Evolutionary conservation across 352 stramenopile genomes (phyloP), one percentile per base, ranked within the genome.

Genomic region (Globisporangium spiculum): DNA sequence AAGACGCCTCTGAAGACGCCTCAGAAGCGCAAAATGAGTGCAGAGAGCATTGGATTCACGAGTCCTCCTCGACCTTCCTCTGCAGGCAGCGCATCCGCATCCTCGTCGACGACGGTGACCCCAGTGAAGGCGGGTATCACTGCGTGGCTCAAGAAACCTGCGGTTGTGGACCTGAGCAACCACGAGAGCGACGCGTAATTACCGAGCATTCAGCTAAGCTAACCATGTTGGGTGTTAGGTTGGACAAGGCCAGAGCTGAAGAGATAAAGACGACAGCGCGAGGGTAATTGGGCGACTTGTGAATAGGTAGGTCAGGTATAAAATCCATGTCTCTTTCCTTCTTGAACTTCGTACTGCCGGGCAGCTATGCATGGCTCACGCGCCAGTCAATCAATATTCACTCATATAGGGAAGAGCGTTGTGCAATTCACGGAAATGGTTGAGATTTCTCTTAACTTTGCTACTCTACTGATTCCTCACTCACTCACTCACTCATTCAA

Each of bases 81-180:
- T 46, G 4, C 14, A 18, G 6, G 3, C 38, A 46, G 12, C 24
- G 26, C 14, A n/a, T 30, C 30, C 6, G n/a, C 32, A 14, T 50
- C 56, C 30, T 30, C 56, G 20, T 63, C 64, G 44, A 46, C 18
- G 9, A 59, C 65, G 24, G 34, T 46, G 44, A 70, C 55, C 7
- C 46, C 65, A 70, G 57, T 64, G 30, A 72, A 72, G 32, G 46
- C 61, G 7, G 54, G 67, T 22, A 72, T 72, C 48, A 65, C 67
- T 4, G 67, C 67, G 24, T 72, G 67, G 67, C 62, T 72, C 32
- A 68, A 68, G 60, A 63, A 57, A n/a, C 50, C 66, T 57, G 66
- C 38, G 1, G 66, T 71, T 14, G 59, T 71, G 48, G 66, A 71
- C 50, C 50, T 63, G 22, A 66, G 59, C 48, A 59, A 18, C 32